phyloP scores from a whole-genome alignment of 139 green algal species.

The Picochlorum costavermella region DNA sequence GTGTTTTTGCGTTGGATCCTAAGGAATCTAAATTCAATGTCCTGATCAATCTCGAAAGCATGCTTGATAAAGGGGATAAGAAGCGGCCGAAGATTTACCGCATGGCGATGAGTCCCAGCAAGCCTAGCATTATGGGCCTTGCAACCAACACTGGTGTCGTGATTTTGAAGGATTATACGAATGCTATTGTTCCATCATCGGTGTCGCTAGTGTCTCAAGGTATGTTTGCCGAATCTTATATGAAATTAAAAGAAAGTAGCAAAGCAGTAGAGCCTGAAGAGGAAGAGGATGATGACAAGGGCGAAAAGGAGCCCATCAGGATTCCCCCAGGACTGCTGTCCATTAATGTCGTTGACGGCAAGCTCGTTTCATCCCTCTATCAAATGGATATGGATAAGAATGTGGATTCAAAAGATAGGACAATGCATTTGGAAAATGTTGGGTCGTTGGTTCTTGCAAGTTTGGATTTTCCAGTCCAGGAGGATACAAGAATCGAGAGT shows the following conservation, averaged over 20 bases:
- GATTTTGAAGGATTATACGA: slow-evolving; percentile 30
- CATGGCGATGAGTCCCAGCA: slow-evolving; percentile 38
- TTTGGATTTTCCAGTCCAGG: slow-evolving; percentile 19
- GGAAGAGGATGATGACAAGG: not conserved
- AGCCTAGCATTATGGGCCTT: slow-evolving; percentile 35
- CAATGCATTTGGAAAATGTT: slow-evolving; percentile 4
- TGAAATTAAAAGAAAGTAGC: slow-evolving; percentile 24
- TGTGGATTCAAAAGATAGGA: slow-evolving; percentile 2
- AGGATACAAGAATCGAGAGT: slow-evolving; percentile 8
- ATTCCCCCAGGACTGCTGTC: slow-evolving; percentile 13
- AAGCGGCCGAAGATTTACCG: slow-evolving; percentile 52
- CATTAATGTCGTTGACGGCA: slow-evolving; percentile 12
- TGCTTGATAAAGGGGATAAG: slow-evolving; percentile 35
- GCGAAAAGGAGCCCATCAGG: not conserved
- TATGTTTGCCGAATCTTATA: not conserved
- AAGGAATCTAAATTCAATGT: slow-evolving; percentile 9
- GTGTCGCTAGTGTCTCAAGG: not conserved
- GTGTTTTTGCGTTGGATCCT: slow-evolving; percentile 26
- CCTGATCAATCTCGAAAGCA: slow-evolving; percentile 15
- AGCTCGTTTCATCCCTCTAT: slow-evolving; percentile 22
- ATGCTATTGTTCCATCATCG: not conserved
- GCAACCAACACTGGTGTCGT: slow-evolving; percentile 42
- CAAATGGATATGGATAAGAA: slow-evolving; percentile 16
- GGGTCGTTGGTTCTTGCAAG: slow-evolving; percentile 6
- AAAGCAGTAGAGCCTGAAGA: slow-evolving; percentile 6